Evolutionary conservation across 371 early-diverging fungal species (phyloP), one percentile per base, ranked within the genome.

Genomic region (Mucor circinelloides): DNA sequence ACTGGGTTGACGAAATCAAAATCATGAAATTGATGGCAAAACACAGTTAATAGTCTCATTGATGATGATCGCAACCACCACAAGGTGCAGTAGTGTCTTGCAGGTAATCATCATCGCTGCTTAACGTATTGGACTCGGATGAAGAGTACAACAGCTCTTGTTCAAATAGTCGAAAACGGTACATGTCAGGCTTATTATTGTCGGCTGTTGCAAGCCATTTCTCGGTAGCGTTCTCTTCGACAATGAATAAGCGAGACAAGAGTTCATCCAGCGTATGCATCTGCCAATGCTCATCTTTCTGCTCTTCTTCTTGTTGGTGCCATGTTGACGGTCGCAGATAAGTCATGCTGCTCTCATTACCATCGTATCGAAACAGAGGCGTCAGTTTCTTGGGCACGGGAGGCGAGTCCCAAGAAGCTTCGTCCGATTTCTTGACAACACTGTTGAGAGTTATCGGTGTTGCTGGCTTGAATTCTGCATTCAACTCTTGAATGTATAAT

Each of bases 401-500:
- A 25, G 62, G 52, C 1, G 61, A 58, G 21, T 58, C 8, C 58
- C 58, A 58, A 13, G 31, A 58, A 13, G 31, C n/a, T 19, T 31
- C 23, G 17, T 32, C 62, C 4, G 13, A 9, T 27, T n/a, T 38
- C 42, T 44, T 12, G 19, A 23, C 15, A 10, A 52, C 9, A 6
- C 6, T 19, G 17, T 19, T 17, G 38, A 50, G 44, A 10, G 1
- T 21, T 2, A 40, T 17, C 19, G 25, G 48, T 30, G 19, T 34
- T 6, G 23, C 30, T 19, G 30, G 46, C 30, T 63, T 66, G 25
- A 78, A 78, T 25, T 72, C 73, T 4, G 48, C 21, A 21, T 71
- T 56, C 23, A 75, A 10, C 17, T 73, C 71, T 9, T 73, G 55
- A 10, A 58, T 12, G 21, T 75, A 78, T 6, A 78, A 13, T 13